Evolutionary conservation across 2,329 filamentous ascomycete genomes (phyloP), one percentile per base, ranked within the genome.

Genomic region (Epichloe hybrida): DNA sequence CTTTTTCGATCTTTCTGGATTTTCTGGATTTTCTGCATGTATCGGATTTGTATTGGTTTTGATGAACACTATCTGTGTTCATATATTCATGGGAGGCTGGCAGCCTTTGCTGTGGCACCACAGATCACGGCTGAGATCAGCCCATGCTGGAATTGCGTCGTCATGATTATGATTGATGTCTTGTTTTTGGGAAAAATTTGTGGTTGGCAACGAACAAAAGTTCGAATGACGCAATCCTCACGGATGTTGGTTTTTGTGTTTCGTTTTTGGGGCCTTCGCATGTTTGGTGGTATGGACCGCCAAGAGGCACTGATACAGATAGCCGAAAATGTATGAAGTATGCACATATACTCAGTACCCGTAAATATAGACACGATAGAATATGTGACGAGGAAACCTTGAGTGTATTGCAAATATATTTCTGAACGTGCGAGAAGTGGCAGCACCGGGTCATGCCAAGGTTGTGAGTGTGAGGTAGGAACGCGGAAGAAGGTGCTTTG

Each of bases 21-120:
- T n/a, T 17, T 17, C 17, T 17, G 17, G 17, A 43, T 45, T 41
- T 35, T 53, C 47, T 55, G 55, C 55, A 56, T 60, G 49, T 27
- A 40, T 51, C 48, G 58, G 55, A 55, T 51, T 55, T 57, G 42
- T 2, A 5, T 43, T n/a, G n/a, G 17, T 34, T 48, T 45, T 27
- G 7, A 9, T 15, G 8, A 46, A 27, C 20, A 9, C 34, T 37
- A 37, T 15, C 4, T n/a, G 34, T 20, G 12, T 46, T 15, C 13
- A 23, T 36, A 20, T 17, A 2, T 21, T 31, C 27, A 31, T 9
- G 27, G 27, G 8, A 31, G 8, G 31, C 20, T 46, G 36, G 36
- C 36, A n/a, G 12, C 21, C 44, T 5, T 27, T 37, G 31, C 44
- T 37, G 20, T 35, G 21, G 43, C 17, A 21, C 35, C 27, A n/a